phyloP scores from a whole-genome alignment of 2,329 filamentous ascomycete species.

The Anthostomella pinea region DNA sequence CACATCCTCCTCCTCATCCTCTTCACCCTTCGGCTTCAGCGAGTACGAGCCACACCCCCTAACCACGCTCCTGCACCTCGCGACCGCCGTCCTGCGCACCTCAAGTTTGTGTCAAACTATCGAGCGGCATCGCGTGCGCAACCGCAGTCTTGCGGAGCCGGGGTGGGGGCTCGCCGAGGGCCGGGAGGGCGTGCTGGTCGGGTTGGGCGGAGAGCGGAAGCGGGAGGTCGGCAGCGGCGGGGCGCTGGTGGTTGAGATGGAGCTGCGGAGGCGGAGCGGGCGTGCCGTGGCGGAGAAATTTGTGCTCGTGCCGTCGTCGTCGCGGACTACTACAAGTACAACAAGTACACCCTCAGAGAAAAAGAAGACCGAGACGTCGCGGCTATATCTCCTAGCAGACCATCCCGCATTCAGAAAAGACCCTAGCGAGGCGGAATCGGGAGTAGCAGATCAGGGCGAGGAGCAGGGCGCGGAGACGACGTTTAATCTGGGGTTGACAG shows the following conservation, averaged over 20 bases:
- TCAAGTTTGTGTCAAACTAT: constrained; percentile 73
- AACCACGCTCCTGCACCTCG: constrained; percentile 73
- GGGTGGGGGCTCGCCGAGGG: constrained; percentile 76
- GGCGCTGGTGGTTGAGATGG: constrained; percentile 76
- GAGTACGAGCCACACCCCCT: constrained; percentile 68
- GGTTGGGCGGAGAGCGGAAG: constrained; percentile 47
- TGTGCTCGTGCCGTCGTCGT: constrained; percentile 40
- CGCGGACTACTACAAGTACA: constrained; percentile 12
- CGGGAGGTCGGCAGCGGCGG: constrained; percentile 27
- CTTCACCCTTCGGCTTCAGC: too few relatives aligned
- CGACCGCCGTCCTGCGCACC: constrained; percentile 78
- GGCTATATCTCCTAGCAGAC: constrained; percentile 66
- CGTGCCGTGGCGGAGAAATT: constrained; percentile 70
- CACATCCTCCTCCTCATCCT: constrained; percentile 37
- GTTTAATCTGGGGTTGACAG: constrained; percentile 83
- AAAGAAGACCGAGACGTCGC: constrained; percentile 27
- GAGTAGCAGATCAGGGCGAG: too few relatives aligned
- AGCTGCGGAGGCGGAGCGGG: constrained; percentile 80
- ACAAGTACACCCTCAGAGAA: constrained; percentile 12
- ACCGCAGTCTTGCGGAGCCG: constrained; percentile 72
- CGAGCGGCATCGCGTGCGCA: constrained; percentile 68
- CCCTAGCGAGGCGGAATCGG: constrained; percentile 27
- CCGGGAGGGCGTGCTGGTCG: constrained; percentile 74
- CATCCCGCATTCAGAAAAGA: constrained; percentile 67
- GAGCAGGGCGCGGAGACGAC: constrained; percentile 56